Evolutionary conservation across 345 rosid genomes (phyloP).

Genomic region (Hibiscus tridactylites): DNA sequence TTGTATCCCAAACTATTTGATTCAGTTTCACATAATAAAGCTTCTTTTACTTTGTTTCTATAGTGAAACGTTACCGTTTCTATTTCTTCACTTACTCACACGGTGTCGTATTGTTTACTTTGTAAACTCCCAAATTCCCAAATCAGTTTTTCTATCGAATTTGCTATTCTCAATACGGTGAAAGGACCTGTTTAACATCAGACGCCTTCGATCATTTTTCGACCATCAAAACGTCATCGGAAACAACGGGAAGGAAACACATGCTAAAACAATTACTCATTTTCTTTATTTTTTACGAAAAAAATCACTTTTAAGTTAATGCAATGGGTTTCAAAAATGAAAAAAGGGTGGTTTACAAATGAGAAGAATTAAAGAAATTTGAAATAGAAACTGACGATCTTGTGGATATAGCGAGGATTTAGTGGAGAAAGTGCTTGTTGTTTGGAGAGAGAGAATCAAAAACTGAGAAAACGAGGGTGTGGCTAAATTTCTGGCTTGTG

Average conservation of each 20-base stretch:
- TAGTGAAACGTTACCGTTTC: too few relatives aligned
- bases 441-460: not conserved
- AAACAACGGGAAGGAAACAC: not conserved
- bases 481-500: too few relatives aligned
- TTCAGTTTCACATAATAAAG: too few relatives aligned
- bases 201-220: not conserved
- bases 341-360: not conserved
- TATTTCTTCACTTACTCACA: too few relatives aligned
- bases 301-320: not conserved
- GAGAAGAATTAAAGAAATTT: not conserved
- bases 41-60: too few relatives aligned
- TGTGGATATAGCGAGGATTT: not conserved
- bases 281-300: not conserved
- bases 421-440: not conserved
- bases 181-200: not conserved
- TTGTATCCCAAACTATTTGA: too few relatives aligned
- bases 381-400: not conserved
- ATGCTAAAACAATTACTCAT: not conserved
- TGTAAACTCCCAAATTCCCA: too few relatives aligned
- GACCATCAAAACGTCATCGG: not conserved
- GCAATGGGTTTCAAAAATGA: not conserved
- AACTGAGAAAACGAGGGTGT: not conserved
- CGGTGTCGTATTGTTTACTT: too few relatives aligned
- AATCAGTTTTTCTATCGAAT: too few relatives aligned
- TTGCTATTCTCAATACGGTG: too few relatives aligned